These are phyloP conservation scores for Sclerotinia trifoliorum DNA, from an alignment of 2,329 filamentous ascomycete species.

Conservation along the genomic window DNA sequence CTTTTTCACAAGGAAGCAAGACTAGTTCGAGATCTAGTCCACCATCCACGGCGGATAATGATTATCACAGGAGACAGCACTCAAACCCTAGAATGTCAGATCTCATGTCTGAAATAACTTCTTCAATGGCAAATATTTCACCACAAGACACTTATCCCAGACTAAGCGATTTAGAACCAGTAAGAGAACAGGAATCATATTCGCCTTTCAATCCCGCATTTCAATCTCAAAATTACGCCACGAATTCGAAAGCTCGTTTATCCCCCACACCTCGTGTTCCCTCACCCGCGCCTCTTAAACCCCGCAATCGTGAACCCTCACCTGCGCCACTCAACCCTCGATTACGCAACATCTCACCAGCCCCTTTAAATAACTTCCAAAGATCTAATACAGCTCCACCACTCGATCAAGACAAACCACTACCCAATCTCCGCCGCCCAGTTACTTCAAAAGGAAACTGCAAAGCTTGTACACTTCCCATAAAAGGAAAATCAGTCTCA, in stretches of 20 bases:
- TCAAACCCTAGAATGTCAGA: conserved; percentile 48
- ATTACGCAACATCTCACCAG: conserved; percentile 1
- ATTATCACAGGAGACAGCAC: conserved; percentile 42
- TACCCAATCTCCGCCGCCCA: conserved; percentile 26
- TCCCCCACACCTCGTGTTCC: conserved; percentile 5
- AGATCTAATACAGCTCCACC: conserved; percentile 24
- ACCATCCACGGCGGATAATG: conserved; percentile 41
- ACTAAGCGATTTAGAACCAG: conserved; percentile 6
- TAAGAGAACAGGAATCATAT: conserved; percentile 18
- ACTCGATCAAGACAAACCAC: conserved; percentile 12
- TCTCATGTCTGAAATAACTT: conserved; percentile 57
- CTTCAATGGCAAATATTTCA: conserved; percentile 44
- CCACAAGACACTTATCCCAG: not conserved
- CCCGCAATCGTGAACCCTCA: conserved; percentile 1
- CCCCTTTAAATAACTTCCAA: conserved; percentile 22
- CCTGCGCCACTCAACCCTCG: conserved; percentile 4
- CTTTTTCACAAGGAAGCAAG: conserved; percentile 57
- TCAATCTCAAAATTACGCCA: conserved; percentile 46
- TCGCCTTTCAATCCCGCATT: conserved; percentile 25
- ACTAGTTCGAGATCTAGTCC: conserved; percentile 62
- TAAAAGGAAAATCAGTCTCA: conserved; percentile 88
- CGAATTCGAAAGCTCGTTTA: conserved; percentile 43
- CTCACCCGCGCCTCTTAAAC: conserved; percentile 16
- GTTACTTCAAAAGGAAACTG: conserved; percentile 60
- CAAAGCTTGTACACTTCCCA: conserved; percentile 74